Percentiles rank a stretch among this genome's conserved stretches.
Conservation (phyloP, 2,329 filamentous ascomycete species). For the Graphiopsis chlorocephala region DNA sequence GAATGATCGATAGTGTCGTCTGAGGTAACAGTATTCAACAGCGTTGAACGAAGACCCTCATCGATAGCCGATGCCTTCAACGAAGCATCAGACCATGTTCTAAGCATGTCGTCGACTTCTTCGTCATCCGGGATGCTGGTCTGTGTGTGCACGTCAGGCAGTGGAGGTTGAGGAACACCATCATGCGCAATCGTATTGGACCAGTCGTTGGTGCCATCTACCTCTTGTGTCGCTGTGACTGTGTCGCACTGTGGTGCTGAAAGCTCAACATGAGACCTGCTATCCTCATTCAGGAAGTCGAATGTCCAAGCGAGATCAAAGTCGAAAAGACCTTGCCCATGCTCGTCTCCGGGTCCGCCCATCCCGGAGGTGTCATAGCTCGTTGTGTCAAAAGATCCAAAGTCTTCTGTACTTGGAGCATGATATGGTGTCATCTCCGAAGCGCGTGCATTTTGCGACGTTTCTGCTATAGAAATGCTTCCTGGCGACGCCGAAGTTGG, state of each 20-base stretch:
- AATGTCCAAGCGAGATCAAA: not conserved
- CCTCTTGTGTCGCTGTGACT: not conserved
- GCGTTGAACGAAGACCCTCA: not conserved
- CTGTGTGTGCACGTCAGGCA: not conserved
- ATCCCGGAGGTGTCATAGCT: not conserved
- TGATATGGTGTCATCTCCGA: not conserved
- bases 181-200: not conserved
- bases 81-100: not conserved
- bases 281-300: not conserved
- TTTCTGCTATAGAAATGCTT: not conserved
- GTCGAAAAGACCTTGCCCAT: not conserved
- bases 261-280: not conserved
- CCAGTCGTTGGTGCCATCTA: not conserved
- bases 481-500: not conserved
- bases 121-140: not conserved
- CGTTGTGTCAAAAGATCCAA: not conserved
- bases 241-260: not conserved
- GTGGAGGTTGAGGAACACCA: not conserved
- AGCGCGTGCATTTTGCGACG: not conserved
- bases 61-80: not conserved
- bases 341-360: not conserved
- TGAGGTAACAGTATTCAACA: not conserved
- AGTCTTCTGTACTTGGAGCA: not conserved
- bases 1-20: not conserved
- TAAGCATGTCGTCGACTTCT: not conserved